Conservation (phyloP, 2,329 filamentous ascomycete genomes). For the Gnomoniopsis smithogilvyi region DNA sequence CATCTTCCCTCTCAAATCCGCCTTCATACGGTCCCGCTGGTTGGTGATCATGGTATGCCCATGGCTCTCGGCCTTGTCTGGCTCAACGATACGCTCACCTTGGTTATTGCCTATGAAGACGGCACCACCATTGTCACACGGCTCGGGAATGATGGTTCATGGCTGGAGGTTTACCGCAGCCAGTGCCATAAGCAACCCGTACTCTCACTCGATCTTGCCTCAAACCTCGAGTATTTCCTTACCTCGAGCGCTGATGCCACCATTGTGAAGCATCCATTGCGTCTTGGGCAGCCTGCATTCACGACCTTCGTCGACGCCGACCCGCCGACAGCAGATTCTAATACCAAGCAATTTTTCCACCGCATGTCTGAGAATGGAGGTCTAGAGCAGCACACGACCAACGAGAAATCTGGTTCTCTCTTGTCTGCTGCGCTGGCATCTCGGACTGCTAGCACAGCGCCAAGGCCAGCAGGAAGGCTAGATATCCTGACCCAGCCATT, state of each 20-base stretch:
- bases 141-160: constrained; percentile 41
- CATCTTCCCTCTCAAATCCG: constrained; percentile 72
- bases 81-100: constrained; percentile 47
- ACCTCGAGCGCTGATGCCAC: constrained; percentile 81
- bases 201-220: constrained; percentile 64
- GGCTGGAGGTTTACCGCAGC: constrained; percentile 57
- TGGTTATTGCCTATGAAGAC: constrained; percentile 82
- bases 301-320: constrained; percentile 16
- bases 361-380: background rate
- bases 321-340: background rate
- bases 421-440: constrained; percentile 11
- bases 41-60: constrained; percentile 70
- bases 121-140: constrained; percentile 68
- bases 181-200: constrained; percentile 77
- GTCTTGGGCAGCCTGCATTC: constrained; percentile 37
- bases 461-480: background rate
- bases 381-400: constrained; percentile 10
- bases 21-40: constrained; percentile 53
- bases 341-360: background rate
- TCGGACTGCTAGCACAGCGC: constrained; percentile 9
- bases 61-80: constrained; percentile 74
- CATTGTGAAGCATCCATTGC: constrained; percentile 67
- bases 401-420: constrained; percentile 11
- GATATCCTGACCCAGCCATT: constrained; percentile 42
- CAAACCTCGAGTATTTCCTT: constrained; percentile 57